Evolutionary conservation across 139 green algal species (phyloP), one percentile per base, ranked within the genome.

Genomic region (Closterium sp.): DNA sequence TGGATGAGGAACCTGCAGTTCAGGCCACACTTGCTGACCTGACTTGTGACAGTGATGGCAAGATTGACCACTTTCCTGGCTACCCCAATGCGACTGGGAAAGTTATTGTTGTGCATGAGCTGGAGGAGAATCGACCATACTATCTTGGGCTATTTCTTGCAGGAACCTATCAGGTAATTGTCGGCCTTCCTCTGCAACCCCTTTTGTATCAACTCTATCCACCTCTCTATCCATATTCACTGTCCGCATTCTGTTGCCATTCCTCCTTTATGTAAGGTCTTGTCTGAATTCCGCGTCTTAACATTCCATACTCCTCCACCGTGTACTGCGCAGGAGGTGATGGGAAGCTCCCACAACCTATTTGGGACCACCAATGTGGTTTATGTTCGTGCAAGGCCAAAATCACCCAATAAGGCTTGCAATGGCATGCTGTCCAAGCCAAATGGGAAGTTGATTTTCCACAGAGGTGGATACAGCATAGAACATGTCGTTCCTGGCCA

Each of bases 301-400:
- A 27, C 62, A 27, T 79, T 79, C 62, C 62, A 27, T 24, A 79
- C 62, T 27, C 62, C 17, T 13, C 62, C 17, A 27, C 62, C 19
- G 62, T 27, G 62, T 79, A 90, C 9, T 3, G 17, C 94, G 91
- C 95, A 97, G 93, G 95, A 97, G 94, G 88, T 94, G 10, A 96
- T 97, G 95, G 96, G 96, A 6, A 95, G 88, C 34, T 50, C 91
- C 3, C 96, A 97, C 95, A 97, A 97, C 94, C 94, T 97, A 92
- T 96, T 97, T 94, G 96, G 96, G 79, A 70, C 70, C 34, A 91
- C 96, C n/a, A 95, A 97, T 87, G 89, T 89, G 22, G 96, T 95
- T 73, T 32, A 93, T 34, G 90, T 95, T 4, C 90, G 90, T 24
- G 31, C 86, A 85, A 86, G 30, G 10, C 92, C 89, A 13, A 91